These are phyloP conservation scores for Aspergillus incahuasiensis DNA, from an alignment of 495 filamentous ascomycete genomes.

Conservation along the genomic window DNA sequence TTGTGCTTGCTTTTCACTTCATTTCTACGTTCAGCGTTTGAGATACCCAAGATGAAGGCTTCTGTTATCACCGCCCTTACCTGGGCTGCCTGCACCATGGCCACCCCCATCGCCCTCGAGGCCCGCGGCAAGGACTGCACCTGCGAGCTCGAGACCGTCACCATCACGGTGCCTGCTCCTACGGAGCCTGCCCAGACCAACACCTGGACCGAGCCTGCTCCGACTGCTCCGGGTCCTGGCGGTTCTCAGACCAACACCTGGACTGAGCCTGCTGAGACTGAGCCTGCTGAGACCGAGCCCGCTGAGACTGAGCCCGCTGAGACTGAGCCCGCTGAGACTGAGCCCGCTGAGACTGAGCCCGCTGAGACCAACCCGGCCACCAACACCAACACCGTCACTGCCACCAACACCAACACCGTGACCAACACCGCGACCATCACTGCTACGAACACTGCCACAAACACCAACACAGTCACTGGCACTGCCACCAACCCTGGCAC, in stretches of 20 bases:
- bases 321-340: neutral
- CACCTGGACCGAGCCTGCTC: neutral
- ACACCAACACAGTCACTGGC: too few relatives aligned
- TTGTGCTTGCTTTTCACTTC: slow-evolving; percentile 4
- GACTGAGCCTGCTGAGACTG: neutral
- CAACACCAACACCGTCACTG: too few relatives aligned
- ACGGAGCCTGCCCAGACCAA: neutral
- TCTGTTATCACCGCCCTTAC: slow-evolving; percentile 17
- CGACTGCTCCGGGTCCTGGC: neutral
- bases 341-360: neutral
- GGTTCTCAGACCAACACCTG: neutral
- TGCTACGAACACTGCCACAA: too few relatives aligned
- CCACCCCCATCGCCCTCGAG: slow-evolving; percentile 13
- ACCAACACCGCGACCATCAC: neutral
- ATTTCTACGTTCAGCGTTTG: slow-evolving; percentile 8
- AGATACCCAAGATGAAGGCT: slow-evolving; percentile 20
- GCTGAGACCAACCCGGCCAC: neutral
- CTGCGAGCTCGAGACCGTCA: slow-evolving; percentile 12
- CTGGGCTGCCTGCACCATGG: slow-evolving; percentile 18
- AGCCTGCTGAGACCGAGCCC: neutral
- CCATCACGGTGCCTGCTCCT: slow-evolving; percentile 12
- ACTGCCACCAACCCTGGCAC: neutral
- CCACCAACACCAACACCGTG: neutral
- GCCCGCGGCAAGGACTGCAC: slow-evolving; percentile 5
- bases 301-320: neutral